phyloP scores from a whole-genome alignment of 2,329 filamentous ascomycete genomes.

The Pyrenophora seminiperda region DNA sequence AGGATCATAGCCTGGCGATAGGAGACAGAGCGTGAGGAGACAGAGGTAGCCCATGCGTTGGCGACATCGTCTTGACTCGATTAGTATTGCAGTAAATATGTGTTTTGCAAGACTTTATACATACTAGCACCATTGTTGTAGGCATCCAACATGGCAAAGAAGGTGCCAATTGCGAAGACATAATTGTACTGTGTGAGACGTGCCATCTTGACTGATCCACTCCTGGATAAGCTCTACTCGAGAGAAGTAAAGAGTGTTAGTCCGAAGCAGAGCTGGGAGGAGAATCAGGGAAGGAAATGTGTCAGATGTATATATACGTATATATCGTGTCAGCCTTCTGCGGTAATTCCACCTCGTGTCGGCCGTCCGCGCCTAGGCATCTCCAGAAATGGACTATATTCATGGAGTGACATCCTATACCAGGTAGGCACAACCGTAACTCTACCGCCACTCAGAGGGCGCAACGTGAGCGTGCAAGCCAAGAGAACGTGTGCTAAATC shows the following conservation, averaged over 20 bases:
- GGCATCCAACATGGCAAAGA: slow-evolving; percentile 76
- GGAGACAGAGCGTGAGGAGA: slow-evolving; percentile 76
- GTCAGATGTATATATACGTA: slow-evolving; percentile 31
- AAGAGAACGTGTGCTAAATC: slow-evolving; percentile 23
- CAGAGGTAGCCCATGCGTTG: slow-evolving; percentile 80
- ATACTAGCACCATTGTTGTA: slow-evolving; percentile 80
- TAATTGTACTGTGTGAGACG: slow-evolving; percentile 62
- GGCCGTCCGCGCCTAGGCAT: slow-evolving; percentile 7
- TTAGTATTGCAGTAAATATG: slow-evolving; percentile 8
- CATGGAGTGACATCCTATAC: slow-evolving; percentile 12
- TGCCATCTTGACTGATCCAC: slow-evolving; percentile 23
- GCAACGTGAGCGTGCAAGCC: slow-evolving; percentile 9
- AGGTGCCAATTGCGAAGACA: slow-evolving; percentile 75
- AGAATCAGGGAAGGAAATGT: slow-evolving; percentile 10
- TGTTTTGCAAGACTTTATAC: slow-evolving; percentile 38
- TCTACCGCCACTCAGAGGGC: slow-evolving; percentile 19
- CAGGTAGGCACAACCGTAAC: slow-evolving; percentile 7
- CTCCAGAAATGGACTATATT: background rate
- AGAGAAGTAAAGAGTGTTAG: slow-evolving; percentile 19
- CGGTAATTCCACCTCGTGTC: slow-evolving; percentile 14
- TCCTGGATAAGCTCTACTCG: slow-evolving; percentile 20
- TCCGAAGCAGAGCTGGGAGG: slow-evolving; percentile 25
- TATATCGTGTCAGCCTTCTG: slow-evolving; percentile 21
- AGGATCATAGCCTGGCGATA: slow-evolving; percentile 66
- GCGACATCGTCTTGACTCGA: slow-evolving; percentile 73